These are phyloP conservation scores for Gyromitra esculenta DNA, from an alignment of 2,329 filamentous ascomycete species.

Conservation along the genomic window DNA sequence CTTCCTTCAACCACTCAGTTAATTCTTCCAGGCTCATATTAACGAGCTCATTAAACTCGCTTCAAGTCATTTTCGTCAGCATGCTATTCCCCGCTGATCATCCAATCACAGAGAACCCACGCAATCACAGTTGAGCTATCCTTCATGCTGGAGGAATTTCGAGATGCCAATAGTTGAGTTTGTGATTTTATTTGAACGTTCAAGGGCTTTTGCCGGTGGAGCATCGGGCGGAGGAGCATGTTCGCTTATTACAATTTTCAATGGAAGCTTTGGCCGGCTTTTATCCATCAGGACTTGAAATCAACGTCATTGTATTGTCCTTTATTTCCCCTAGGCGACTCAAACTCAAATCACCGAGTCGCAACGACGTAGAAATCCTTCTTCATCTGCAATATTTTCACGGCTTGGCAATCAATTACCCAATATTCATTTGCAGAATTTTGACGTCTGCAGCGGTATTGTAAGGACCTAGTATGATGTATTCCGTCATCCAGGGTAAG, in stretches of 20 bases:
- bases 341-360: background rate
- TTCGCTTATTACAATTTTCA: constrained; percentile 9
- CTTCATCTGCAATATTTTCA: background rate
- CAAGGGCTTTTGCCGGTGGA: background rate
- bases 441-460: background rate
- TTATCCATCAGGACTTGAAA: constrained; percentile 9
- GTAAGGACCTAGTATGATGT: constrained; percentile 5
- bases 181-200: constrained; percentile 6
- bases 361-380: background rate
- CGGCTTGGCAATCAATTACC: background rate
- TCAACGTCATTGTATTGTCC: constrained; percentile 31
- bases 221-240: background rate
- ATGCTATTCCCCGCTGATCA: background rate
- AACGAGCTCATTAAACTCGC: constrained; percentile 73
- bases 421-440: background rate
- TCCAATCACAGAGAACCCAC: constrained; percentile 57
- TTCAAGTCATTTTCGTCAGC: constrained; percentile 58
- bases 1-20: constrained; percentile 69
- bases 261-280: constrained; percentile 16
- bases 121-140: constrained; percentile 65
- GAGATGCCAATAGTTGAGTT: background rate
- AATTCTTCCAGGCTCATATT: constrained; percentile 73
- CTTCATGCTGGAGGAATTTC: constrained; percentile 61
- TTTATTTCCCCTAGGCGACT: background rate
- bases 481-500: background rate